Evolutionary conservation across 2,329 filamentous ascomycete genomes (phyloP), one percentile per base, ranked within the genome.

Genomic region (Pseudogymnoascus sp.): DNA sequence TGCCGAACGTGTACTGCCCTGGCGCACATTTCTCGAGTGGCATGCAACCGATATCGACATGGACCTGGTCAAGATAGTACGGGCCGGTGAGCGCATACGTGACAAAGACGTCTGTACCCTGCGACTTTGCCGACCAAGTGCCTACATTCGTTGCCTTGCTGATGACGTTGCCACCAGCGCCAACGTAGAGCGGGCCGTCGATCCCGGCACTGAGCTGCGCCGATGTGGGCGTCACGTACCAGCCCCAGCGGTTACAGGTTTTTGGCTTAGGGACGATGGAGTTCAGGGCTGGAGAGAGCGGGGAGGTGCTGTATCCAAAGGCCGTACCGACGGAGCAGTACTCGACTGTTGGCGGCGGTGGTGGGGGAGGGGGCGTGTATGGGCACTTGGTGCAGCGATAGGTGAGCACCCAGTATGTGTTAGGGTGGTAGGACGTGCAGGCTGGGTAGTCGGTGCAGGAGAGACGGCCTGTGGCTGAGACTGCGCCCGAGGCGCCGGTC

Each of bases 211-310:
- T 8, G 42, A 62, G 29, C 31, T 62, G 42, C 14, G 44, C 42
- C 1, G 44, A 4, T 21, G 44, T 62, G 19, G 61, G 61, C 3
- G 24, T 59, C 11, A 59, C 19, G 61, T 62, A 62, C 61, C 61
- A 62, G 5, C 44, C 61, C 61, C 61, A 62, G 40, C 61, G 40
- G 61, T 62, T 62, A 26, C 61, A 62, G 61, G 47, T 53, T 1
- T 53, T 53, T 13, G 47, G 47, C 47, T 53, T 53, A 7, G 47
- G 47, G n/a, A 38, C 65, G 29, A 26, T 50, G 42, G 6, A 68
- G 19, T 24, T 62, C 26, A 24, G 33, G 60, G 61, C 53, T 21
- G 53, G 16, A 10, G 21, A 16, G 53, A 59, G 7, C 16, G 38
- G 35, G 33, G 61, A 38, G 61, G 59, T 60, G 26, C 47, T 33